phyloP scores from a whole-genome alignment of 441 rosid species.

The Rhodomyrtus psidioides region DNA sequence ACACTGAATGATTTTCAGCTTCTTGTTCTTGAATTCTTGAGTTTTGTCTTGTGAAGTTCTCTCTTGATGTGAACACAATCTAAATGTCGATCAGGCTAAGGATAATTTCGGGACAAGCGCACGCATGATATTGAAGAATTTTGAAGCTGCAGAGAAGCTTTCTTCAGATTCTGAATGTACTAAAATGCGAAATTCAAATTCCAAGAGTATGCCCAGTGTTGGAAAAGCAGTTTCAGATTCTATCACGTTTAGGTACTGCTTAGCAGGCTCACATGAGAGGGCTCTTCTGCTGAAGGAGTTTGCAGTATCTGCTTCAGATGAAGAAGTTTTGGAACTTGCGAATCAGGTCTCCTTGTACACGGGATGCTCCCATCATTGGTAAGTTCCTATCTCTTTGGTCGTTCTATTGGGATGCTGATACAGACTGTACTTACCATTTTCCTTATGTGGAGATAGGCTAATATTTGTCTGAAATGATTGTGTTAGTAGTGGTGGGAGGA shows the following conservation, averaged over 20 bases:
- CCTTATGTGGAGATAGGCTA: neutral
- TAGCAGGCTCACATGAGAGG: conserved; percentile 64
- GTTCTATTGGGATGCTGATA: neutral
- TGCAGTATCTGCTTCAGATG: conserved; percentile 49
- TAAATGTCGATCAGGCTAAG: conserved; percentile 28
- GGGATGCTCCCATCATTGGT: conserved; percentile 87
- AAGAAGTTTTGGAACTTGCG: conserved; percentile 52
- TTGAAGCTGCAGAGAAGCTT: conserved; percentile 29
- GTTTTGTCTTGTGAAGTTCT: neutral
- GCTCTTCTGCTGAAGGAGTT: conserved; percentile 64
- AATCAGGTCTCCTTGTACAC: conserved; percentile 62
- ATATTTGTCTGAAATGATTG: neutral
- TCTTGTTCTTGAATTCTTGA: neutral
- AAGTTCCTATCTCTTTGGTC: neutral
- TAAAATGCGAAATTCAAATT: conserved; percentile 32
- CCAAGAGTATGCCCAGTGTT: conserved; percentile 18
- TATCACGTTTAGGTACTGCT: conserved; percentile 58
- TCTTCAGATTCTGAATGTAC: conserved; percentile 48
- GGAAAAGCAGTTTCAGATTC: conserved; percentile 41
- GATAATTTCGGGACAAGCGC: conserved; percentile 18
- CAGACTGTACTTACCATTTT: neutral
- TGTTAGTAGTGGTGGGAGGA: neutral
- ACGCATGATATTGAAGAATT: conserved; percentile 28
- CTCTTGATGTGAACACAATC: neutral
- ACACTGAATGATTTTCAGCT: neutral